Percentiles rank a stretch among this genome's conserved stretches.
phyloP scores from a whole-genome alignment of 352 stramenopile species.

The Phytophthora pluvialis region DNA sequence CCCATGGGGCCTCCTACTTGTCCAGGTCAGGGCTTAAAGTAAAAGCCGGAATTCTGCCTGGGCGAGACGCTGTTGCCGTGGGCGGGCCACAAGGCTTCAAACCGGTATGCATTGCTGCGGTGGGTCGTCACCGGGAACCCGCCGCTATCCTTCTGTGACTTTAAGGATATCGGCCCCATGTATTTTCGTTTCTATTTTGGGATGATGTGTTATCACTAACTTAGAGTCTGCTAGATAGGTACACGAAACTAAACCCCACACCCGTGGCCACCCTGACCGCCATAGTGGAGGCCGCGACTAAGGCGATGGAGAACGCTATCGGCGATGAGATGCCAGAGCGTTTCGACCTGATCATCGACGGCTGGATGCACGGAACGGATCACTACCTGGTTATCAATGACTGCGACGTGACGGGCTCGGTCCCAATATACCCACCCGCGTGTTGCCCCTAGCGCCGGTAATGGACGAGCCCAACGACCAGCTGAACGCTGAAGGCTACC shows the following conservation, averaged over 20 bases:
- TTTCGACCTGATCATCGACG: slow-evolving; percentile 5
- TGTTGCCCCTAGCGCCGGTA: slow-evolving; percentile 1
- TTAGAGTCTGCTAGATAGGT: slow-evolving; percentile 10
- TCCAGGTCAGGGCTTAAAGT: no score
- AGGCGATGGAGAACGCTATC: slow-evolving; percentile 8
- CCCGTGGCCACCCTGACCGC: neutral
- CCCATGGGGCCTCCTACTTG: no score
- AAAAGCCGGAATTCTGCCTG: slow-evolving; percentile 6
- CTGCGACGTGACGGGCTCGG: neutral
- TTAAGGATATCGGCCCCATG: slow-evolving; percentile 12
- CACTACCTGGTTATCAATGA: slow-evolving; percentile 12
- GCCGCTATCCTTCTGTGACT: slow-evolving; percentile 12
- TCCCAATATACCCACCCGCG: no score
- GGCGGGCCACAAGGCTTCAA: slow-evolving; percentile 13
- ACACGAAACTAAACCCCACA: slow-evolving; percentile 5
- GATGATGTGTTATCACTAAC: neutral
- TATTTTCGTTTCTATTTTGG: slow-evolving; percentile 4
- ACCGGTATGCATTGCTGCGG: slow-evolving; percentile 12
- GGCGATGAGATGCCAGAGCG: neutral
- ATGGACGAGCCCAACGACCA: slow-evolving; percentile 14
- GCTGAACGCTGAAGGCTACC: neutral
- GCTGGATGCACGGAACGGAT: slow-evolving; percentile 11
- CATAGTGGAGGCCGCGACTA: slow-evolving; percentile 4
- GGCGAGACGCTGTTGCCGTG: slow-evolving; percentile 1
- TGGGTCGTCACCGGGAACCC: slow-evolving; percentile 14